Evolutionary conservation across 2,329 filamentous ascomycete genomes (phyloP).

Genomic region (Neurospora sp.): DNA sequence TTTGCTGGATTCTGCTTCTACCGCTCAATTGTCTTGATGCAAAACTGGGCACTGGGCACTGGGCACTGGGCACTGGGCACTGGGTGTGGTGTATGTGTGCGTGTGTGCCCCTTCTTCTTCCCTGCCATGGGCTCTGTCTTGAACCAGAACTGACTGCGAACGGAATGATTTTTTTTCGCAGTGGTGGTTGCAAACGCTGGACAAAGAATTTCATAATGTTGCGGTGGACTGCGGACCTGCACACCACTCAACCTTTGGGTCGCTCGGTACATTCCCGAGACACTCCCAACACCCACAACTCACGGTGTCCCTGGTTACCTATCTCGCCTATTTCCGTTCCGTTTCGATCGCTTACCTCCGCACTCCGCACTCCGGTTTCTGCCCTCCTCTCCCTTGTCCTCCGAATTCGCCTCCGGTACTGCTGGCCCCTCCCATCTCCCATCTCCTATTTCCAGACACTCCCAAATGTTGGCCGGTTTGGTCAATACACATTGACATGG

Average conservation of each 20-base stretch:
- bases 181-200: slow-evolving; percentile 19
- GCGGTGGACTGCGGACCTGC: slow-evolving; percentile 4
- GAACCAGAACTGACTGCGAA: slow-evolving; percentile 14
- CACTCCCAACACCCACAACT: slow-evolving; percentile 13
- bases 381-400: background rate
- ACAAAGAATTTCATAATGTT: slow-evolving; percentile 18
- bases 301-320: background rate
- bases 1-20: background rate
- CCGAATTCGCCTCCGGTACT: slow-evolving; percentile 6
- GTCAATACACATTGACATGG: background rate
- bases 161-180: slow-evolving; percentile 10
- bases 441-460: background rate
- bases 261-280: slow-evolving; percentile 31
- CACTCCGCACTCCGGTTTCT: slow-evolving; percentile 3
- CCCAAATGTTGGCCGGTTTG: background rate
- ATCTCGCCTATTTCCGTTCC: background rate
- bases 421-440: background rate
- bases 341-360: background rate
- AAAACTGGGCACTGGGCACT: background rate
- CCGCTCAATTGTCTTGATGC: background rate
- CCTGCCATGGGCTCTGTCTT: background rate
- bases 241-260: slow-evolving; percentile 10
- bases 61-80: background rate
- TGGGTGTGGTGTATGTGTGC: background rate
- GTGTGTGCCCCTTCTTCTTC: background rate